Conservation (phyloP, 2,329 filamentous ascomycete genomes). For the Achaetomium macrosporum region DNA sequence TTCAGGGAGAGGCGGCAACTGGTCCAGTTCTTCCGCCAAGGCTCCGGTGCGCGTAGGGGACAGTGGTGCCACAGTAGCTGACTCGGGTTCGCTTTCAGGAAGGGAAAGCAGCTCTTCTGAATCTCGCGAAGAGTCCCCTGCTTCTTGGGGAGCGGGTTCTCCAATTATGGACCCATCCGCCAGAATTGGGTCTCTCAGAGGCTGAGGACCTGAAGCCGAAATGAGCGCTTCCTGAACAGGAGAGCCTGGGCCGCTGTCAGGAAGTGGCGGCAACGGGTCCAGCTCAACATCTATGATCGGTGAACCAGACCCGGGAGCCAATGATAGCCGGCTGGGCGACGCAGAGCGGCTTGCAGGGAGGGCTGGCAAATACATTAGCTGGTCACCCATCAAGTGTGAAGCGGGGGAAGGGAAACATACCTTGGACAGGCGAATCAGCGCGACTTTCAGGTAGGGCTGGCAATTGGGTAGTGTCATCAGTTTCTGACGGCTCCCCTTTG, state of each 20-base stretch:
- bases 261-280: slow-evolving; percentile 3
- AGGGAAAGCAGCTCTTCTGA: not conserved
- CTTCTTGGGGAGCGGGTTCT: not conserved
- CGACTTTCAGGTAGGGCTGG: slow-evolving; percentile 15
- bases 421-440: not conserved
- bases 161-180: not conserved
- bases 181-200: not conserved
- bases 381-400: not conserved
- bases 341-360: slow-evolving; percentile 8
- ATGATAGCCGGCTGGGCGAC: not conserved
- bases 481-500: no score
- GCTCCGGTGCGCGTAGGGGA: not conserved
- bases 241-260: slow-evolving; percentile 6
- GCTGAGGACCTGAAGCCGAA: not conserved
- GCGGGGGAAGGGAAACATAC: not conserved
- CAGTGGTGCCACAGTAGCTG: not conserved
- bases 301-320: not conserved
- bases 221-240: not conserved
- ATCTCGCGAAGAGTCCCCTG: not conserved
- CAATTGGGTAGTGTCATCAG: not conserved
- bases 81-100: slow-evolving; percentile 3
- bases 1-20: slow-evolving; percentile 18
- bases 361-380: slow-evolving; percentile 7
- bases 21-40: not conserved
- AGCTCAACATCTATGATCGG: not conserved